phyloP scores from a whole-genome alignment of 495 filamentous ascomycete genomes.

The Aspergillus carlsbadensis region DNA sequence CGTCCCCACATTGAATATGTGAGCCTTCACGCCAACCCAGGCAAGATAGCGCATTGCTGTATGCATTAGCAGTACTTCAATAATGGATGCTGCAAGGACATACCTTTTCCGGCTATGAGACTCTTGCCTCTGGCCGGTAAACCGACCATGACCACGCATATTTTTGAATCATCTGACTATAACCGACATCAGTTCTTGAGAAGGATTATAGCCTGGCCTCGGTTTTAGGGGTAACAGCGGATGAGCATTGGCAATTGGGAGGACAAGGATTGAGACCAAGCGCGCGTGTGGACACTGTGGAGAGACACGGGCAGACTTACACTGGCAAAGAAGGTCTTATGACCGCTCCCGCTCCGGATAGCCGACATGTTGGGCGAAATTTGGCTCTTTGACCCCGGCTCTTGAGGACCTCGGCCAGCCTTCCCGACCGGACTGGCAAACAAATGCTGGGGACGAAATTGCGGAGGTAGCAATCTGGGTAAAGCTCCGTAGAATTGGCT shows the following conservation, averaged over 20 bases:
- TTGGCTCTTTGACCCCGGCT: conserved; percentile 3
- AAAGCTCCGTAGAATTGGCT: not conserved
- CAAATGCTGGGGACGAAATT: not conserved
- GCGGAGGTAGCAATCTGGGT: not conserved
- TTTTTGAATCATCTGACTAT: conserved; percentile 92
- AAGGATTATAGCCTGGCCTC: not conserved
- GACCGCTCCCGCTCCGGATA: conserved; percentile 22
- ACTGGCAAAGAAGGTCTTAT: conserved; percentile 36
- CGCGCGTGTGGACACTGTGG: not conserved
- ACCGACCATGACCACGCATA: conserved; percentile 99
- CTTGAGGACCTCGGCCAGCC: conserved; percentile 12
- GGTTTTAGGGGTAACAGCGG: too few relatives aligned
- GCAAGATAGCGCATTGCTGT: conserved; percentile 90
- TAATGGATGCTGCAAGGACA: conserved; percentile 12
- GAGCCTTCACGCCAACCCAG: conserved; percentile 91
- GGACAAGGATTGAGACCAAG: not conserved
- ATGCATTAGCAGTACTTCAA: conserved; percentile 1
- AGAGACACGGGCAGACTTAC: conserved; percentile 20
- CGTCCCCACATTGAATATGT: conserved; percentile 93
- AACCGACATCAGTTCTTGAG: conserved; percentile 17
- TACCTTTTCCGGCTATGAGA: conserved; percentile 96
- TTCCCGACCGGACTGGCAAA: conserved; percentile 3
- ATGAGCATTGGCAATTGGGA: too few relatives aligned
- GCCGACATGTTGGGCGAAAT: conserved; percentile 18
- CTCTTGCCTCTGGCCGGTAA: conserved; percentile 94